Evolutionary conservation across 495 filamentous ascomycete species (phyloP).

Genomic region (Aspergillus nanangensis): DNA sequence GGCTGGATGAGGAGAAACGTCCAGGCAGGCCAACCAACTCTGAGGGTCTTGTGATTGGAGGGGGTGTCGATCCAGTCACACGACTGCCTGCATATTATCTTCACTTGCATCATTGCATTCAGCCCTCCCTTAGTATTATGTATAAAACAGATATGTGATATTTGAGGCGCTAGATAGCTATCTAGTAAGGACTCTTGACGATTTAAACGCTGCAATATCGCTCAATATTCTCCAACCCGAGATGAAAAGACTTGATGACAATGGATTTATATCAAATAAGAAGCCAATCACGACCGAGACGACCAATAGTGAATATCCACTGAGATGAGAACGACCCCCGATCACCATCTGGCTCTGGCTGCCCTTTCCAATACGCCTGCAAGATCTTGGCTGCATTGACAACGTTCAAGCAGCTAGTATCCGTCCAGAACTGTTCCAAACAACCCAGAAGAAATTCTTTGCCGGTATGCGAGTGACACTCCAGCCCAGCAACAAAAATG

Average conservation of each 20-base stretch:
- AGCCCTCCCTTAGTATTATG: no score
- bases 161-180: no score
- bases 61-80: not conserved
- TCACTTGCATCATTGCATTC: no score
- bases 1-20: slow-evolving; percentile 8
- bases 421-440: slow-evolving; percentile 32
- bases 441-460: slow-evolving; percentile 22
- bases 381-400: slow-evolving; percentile 25
- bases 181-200: no score
- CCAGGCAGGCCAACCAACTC: no score
- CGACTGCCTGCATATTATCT: not conserved
- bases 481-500: slow-evolving; percentile 51
- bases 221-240: no score
- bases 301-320: slow-evolving; percentile 39
- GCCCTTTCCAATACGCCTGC: slow-evolving; percentile 13
- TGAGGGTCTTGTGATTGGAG: slow-evolving; percentile 8
- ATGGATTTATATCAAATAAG: slow-evolving; percentile 18
- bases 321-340: slow-evolving; percentile 7
- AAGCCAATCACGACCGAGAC: slow-evolving; percentile 34
- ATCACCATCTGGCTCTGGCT: slow-evolving; percentile 1
- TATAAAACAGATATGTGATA: no score
- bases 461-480: slow-evolving; percentile 27
- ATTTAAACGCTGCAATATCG: no score
- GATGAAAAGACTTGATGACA: no score
- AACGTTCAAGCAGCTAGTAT: slow-evolving; percentile 35